Evolutionary conservation across 306 rosid species (phyloP).

Genomic region (Echinosophora koreensis): DNA sequence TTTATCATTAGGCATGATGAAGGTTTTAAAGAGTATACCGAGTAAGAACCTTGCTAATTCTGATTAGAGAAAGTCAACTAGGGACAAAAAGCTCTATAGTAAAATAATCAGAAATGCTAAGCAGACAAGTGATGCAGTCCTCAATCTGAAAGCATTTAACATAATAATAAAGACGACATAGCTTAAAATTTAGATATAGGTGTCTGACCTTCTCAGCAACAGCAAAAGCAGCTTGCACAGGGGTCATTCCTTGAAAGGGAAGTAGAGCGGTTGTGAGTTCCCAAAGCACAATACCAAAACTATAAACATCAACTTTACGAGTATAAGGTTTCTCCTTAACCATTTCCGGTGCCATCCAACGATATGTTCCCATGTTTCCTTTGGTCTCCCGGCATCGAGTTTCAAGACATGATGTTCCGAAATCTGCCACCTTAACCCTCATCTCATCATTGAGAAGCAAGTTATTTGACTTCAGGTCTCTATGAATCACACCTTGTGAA

Average conservation of each 20-base stretch:
- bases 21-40: background rate
- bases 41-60: background rate
- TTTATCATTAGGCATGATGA: background rate
- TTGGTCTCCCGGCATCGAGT: constrained; percentile 88
- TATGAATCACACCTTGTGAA: constrained; percentile 96
- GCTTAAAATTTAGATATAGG: background rate
- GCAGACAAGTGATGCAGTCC: background rate
- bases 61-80: background rate
- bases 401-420: constrained; percentile 96
- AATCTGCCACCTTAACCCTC: constrained; percentile 98
- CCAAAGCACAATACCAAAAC: constrained; percentile 98
- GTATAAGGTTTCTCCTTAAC: constrained; percentile 86
- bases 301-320: constrained; percentile 93
- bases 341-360: constrained; percentile 99
- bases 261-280: constrained; percentile 92
- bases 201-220: constrained; percentile 90
- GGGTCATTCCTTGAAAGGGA: constrained; percentile 99
- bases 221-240: constrained; percentile 98
- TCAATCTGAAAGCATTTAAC: background rate
- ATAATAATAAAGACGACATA: background rate
- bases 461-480: constrained; percentile 91
- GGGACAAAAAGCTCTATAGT: background rate
- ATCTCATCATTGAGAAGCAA: constrained; percentile 95
- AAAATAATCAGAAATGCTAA: background rate
- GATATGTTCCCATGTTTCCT: constrained; percentile 97